Evolutionary conservation across 345 rosid species (phyloP).

Genomic region (Capsella bursapastoris): DNA sequence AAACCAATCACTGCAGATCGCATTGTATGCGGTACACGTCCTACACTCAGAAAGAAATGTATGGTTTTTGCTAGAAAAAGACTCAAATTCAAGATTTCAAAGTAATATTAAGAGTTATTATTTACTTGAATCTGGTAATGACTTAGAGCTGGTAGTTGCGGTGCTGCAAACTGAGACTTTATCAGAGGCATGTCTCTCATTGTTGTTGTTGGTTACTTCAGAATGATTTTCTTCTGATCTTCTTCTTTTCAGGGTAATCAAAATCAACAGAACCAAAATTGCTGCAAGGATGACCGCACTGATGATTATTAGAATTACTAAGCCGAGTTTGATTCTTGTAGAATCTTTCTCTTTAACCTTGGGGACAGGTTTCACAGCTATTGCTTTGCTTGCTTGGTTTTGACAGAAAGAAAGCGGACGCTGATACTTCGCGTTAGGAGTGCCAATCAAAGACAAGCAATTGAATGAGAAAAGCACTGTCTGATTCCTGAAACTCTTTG

Average conservation of each 20-base stretch:
- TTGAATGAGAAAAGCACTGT: conserved; percentile 78
- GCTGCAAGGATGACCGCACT: conserved; percentile 55
- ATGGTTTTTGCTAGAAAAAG: neutral
- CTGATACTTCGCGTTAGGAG: conserved; percentile 54
- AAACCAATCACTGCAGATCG: conserved; percentile 83
- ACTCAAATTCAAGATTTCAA: conserved; percentile 25
- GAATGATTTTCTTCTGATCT: conserved; percentile 40
- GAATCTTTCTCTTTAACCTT: conserved; percentile 43
- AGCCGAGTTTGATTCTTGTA: conserved; percentile 50
- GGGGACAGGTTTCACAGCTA: conserved; percentile 68
- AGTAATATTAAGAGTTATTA: neutral
- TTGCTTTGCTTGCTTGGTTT: conserved; percentile 75
- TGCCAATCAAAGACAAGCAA: conserved; percentile 61
- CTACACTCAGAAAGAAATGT: conserved; percentile 47
- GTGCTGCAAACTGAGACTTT: conserved; percentile 58
- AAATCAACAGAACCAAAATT: conserved; percentile 51
- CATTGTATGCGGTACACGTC: conserved; percentile 85
- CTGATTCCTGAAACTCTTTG: conserved; percentile 51
- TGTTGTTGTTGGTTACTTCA: conserved; percentile 46
- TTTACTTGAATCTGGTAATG: conserved; percentile 66
- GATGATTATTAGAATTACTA: conserved; percentile 63
- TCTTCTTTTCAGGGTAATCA: conserved; percentile 56
- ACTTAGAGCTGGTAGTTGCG: conserved; percentile 52
- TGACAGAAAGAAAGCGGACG: conserved; percentile 74
- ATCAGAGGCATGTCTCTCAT: conserved; percentile 49